Percentiles rank a stretch among this genome's conserved stretches.
These are phyloP conservation scores for Abrus pulchellus DNA, from an alignment of 306 rosid species.

Conservation along the genomic window DNA sequence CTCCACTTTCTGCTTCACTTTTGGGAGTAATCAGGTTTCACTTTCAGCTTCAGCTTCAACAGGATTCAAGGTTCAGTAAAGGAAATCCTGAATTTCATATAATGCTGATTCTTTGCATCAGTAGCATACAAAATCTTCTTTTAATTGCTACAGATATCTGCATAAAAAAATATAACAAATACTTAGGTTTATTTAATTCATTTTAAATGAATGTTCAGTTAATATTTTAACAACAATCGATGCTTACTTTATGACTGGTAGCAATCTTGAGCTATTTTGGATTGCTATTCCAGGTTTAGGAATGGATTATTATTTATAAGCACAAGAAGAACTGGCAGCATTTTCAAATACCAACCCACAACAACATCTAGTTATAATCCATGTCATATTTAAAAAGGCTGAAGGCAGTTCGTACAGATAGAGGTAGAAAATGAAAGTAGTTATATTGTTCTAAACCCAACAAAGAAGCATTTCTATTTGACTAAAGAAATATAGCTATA, in stretches of 20 bases:
- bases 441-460: slow-evolving; percentile 5
- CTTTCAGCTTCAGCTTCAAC: slow-evolving; percentile 10
- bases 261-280: slow-evolving; percentile 3
- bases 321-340: neutral
- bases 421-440: neutral
- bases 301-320: neutral
- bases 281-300: slow-evolving; percentile 5
- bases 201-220: neutral
- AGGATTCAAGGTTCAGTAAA: slow-evolving; percentile 5
- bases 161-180: slow-evolving; percentile 15
- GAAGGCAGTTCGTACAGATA: neutral
- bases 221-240: slow-evolving; percentile 26
- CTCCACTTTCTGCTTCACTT: slow-evolving; percentile 7
- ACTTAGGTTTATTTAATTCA: slow-evolving; percentile 7
- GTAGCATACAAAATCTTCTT: slow-evolving; percentile 72
- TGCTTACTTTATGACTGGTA: neutral
- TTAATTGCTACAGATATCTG: slow-evolving; percentile 75
- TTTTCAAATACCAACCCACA: slow-evolving; percentile 4
- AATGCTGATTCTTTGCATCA: slow-evolving; percentile 74
- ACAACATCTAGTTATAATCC: neutral
- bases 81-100: slow-evolving; percentile 70
- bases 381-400: neutral
- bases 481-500: slow-evolving; percentile 13
- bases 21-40: slow-evolving; percentile 43
- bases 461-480: neutral